Conservation (phyloP, 495 filamentous ascomycete genomes). For the Penicillium waksmanii region DNA sequence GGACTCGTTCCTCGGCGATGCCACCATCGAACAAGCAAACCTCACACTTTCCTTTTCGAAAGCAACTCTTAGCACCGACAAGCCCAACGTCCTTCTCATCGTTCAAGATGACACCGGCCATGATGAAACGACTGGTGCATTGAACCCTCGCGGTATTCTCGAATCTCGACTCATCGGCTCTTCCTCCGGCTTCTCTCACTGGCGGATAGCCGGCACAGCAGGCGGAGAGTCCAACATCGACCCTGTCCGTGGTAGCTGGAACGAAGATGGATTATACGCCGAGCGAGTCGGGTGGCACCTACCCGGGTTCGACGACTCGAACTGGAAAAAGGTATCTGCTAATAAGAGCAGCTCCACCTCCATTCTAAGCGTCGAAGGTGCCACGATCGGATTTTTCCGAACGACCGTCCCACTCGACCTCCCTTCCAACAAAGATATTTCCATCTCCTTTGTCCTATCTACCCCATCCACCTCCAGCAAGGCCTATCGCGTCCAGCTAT, state of each 20-base stretch:
- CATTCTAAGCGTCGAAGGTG: conserved; percentile 48
- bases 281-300: conserved; percentile 71
- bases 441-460: conserved; percentile 50
- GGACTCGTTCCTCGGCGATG: conserved; percentile 59
- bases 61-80: conserved; percentile 51
- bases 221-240: conserved; percentile 71
- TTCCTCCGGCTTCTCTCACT: conserved; percentile 52
- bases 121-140: conserved; percentile 64
- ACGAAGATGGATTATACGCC: conserved; percentile 71
- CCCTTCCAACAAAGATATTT: conserved; percentile 39
- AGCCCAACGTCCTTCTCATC: conserved; percentile 64
- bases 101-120: conserved; percentile 76
- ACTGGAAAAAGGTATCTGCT: conserved; percentile 36
- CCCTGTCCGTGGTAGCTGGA: conserved; percentile 67
- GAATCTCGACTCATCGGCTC: conserved; percentile 52
- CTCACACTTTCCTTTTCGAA: conserved; percentile 43
- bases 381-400: conserved; percentile 62
- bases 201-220: conserved; percentile 77
- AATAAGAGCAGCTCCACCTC: conserved; percentile 26
- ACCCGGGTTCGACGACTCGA: conserved; percentile 55
- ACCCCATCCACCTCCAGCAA: conserved; percentile 27
- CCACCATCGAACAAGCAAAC: conserved; percentile 37
- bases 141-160: conserved; percentile 70
- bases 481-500: conserved; percentile 44
- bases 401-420: conserved; percentile 58